Conservation (phyloP, 2,329 filamentous ascomycete genomes). For the Ophiostoma sp. region DNA sequence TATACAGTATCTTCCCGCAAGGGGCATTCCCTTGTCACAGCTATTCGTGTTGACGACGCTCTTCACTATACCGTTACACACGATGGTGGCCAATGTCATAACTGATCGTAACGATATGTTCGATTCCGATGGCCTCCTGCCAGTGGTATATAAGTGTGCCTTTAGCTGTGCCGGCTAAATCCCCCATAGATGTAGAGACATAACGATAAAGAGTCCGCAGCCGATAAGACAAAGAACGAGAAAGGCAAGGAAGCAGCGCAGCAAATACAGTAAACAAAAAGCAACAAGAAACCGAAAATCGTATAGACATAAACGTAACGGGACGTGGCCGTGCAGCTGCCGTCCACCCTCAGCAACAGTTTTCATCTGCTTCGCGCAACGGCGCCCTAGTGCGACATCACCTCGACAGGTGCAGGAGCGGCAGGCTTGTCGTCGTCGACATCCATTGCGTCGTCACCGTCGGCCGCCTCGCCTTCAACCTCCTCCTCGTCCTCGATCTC, state of each 20-base stretch:
- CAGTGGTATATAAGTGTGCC: neutral
- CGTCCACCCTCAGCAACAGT: neutral
- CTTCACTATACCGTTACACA: neutral
- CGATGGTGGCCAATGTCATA: neutral
- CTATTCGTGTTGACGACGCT: neutral
- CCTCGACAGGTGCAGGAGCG: slow-evolving; percentile 28
- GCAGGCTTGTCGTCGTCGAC: slow-evolving; percentile 32
- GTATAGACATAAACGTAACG: slow-evolving; percentile 4
- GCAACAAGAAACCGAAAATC: neutral
- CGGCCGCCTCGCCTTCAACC: slow-evolving; percentile 29
- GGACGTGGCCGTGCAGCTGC: neutral
- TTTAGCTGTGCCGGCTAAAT: neutral
- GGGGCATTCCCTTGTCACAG: neutral
- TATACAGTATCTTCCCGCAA: slow-evolving; percentile 1
- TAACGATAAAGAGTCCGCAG: neutral
- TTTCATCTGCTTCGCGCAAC: neutral
- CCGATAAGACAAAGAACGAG: neutral
- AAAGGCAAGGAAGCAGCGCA: neutral
- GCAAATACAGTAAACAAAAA: neutral
- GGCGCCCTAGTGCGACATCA: slow-evolving; percentile 29
- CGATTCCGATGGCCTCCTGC: neutral
- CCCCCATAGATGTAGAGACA: neutral
- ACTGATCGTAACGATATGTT: neutral
- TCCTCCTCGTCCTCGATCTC: slow-evolving; percentile 36
- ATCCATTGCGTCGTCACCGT: slow-evolving; percentile 36